phyloP scores from a whole-genome alignment of 306 rosid species.

The Prinsepia uniflora region DNA sequence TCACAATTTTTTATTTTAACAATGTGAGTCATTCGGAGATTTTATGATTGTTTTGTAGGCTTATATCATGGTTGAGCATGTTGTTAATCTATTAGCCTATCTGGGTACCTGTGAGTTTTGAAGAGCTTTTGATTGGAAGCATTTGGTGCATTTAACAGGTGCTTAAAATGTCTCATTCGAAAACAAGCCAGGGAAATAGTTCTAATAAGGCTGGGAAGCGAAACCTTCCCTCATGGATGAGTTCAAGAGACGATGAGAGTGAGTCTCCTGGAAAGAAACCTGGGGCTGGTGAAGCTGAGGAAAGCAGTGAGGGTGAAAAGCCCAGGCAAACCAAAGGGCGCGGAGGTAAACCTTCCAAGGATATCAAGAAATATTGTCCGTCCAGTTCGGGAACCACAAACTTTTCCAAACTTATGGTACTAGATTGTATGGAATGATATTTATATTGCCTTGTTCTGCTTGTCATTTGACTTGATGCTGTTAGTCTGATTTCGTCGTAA shows the following conservation, averaged over 20 bases:
- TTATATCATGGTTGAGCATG: neutral
- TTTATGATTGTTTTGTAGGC: neutral
- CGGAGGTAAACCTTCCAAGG: conserved; percentile 10
- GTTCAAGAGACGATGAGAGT: conserved; percentile 36
- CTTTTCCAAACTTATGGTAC: conserved; percentile 68
- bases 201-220: conserved; percentile 41
- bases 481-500: conserved; percentile 14
- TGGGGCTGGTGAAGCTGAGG: conserved; percentile 36
- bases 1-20: neutral
- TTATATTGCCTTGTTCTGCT: conserved; percentile 9
- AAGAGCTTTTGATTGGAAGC: conserved; percentile 5
- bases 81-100: neutral
- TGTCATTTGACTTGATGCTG: conserved; percentile 2
- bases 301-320: conserved; percentile 25
- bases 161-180: conserved; percentile 45
- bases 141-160: conserved; percentile 11
- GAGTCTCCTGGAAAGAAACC: conserved; percentile 36
- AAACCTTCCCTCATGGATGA: conserved; percentile 68
- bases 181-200: conserved; percentile 18
- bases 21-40: neutral
- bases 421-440: conserved; percentile 5
- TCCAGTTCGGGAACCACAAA: conserved; percentile 35
- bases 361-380: conserved; percentile 29
- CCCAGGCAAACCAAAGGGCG: conserved; percentile 34
- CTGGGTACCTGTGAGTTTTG: conserved; percentile 4